These are phyloP conservation scores for Rhodotorula glutinis DNA, from an alignment of 1,284 basidiomycete species.

Conservation along the genomic window DNA sequence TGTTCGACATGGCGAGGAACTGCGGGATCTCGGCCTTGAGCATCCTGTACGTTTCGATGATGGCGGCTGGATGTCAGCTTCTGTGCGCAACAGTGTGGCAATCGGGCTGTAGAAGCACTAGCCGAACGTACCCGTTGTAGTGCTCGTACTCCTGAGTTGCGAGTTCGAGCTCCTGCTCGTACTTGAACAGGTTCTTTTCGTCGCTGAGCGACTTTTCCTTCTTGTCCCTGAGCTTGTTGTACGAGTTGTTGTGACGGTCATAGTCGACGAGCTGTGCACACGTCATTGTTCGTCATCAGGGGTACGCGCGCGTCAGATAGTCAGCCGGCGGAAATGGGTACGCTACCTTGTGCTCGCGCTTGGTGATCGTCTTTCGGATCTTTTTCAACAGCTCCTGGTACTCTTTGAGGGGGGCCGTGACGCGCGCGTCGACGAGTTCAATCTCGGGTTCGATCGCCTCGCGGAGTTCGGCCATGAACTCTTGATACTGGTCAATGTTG, in stretches of 20 bases:
- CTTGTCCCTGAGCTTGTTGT: constrained; percentile 94
- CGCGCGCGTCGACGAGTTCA: constrained; percentile 86
- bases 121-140: constrained; percentile 64
- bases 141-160: constrained; percentile 95
- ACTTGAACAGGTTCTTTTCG: constrained; percentile 78
- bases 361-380: constrained; percentile 89
- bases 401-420: constrained; percentile 84
- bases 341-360: constrained; percentile 95
- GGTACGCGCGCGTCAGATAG: no score
- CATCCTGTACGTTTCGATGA: constrained; percentile 49
- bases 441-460: constrained; percentile 79
- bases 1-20: constrained; percentile 80
- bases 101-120: neutral
- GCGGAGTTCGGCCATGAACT: constrained; percentile 73
- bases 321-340: no score
- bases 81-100: no score
- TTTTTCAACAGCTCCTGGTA: constrained; percentile 79
- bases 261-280: constrained; percentile 78
- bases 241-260: constrained; percentile 92
- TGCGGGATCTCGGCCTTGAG: constrained; percentile 89
- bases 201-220: constrained; percentile 87
- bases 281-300: no score
- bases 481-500: constrained; percentile 69
- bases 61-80: no score
- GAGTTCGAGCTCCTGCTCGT: constrained; percentile 96